Evolutionary conservation across 129 eudicot species (phyloP), one percentile per base, ranked within the genome.

Genomic region (Arctium lappa): DNA sequence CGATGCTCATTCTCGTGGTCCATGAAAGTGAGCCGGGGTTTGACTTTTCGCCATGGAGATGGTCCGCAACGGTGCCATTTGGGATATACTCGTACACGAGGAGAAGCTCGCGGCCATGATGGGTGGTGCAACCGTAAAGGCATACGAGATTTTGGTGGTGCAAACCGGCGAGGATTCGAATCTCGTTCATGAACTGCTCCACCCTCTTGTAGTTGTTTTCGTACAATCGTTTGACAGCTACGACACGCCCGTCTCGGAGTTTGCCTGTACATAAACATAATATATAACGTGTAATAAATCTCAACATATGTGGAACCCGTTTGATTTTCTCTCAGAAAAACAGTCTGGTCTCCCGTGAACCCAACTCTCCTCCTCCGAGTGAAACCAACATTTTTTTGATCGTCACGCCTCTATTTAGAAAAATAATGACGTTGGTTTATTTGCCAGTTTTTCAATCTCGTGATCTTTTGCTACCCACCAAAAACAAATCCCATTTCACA

Each of bases 21-120:
- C 98, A 94, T 22, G 91, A 31, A 1, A 87, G 90, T 5, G 74
- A 69, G 16, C 88, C 91, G 0, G 90, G 91, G 6, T 65, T 88
- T 38, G 93, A 83, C 1, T 81, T 85, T 7, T 75, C 86, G 0
- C 98, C 98, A 33, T 91, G 94, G 62, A 94, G 93, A 81, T 94
- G 98, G 86, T 94, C 98, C 2, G 93, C 98, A 2, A 94, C 92
- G 0, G 98, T 94, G 12, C 98, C 97, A 29, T 94, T 94, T 18
- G 98, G 88, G 27, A 94, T 78, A 76, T 88, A 94, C 6, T 94
- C 98, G 40, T 94, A 94, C 31, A 94, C 98, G 2, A 94, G 97
- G 4, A 94, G 89, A 38, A 94, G 97, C 73, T 87, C 94, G 2
- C 90, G 91, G 31, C 91, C 72, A 39, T 84, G 87, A 50, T 86